Evolutionary conservation across 2,329 filamentous ascomycete genomes (phyloP), one percentile per base, ranked within the genome.

Genomic region (Thelonectria rubi): DNA sequence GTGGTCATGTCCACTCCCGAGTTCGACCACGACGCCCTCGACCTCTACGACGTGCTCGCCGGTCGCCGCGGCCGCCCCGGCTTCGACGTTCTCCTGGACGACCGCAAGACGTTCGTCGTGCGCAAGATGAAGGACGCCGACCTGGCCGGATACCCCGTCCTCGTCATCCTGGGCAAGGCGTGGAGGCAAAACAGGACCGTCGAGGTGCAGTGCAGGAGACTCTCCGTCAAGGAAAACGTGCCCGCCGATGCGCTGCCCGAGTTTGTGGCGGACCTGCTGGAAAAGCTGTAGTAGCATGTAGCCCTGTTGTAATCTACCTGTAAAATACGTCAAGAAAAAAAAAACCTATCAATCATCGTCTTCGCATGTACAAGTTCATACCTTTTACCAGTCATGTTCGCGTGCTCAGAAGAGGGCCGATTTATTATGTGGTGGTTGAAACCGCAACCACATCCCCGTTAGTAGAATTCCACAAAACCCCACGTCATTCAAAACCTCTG

Each of bases 91-190:
- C 82, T 93, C 2, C 77, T 97, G 1, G 93, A 97, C 74, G 93
- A 97, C 76, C 83, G 91, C 17, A 73, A 80, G 11, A 84, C 87
- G 67, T 80, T 84, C 1, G 82, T 97, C 63, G 86, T 87, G 3
- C 97, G 92, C 92, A 98, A 97, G 76, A 81, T 98, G 73, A 88
- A 87, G 39, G 95, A 99, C 78, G 95, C 94, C 1, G 94, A 98
- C 75, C 75, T 95, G 60, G 87, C 94, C 56, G 95, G 95, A 3
- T 97, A 96, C 74, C 94, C 94, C 0, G 82, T 98, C 12, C 82
- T 94, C 9, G 82, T 97, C 12, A 83, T 97, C 2, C 76, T 98
- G 32, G 94, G 94, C 0, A 89, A 86, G 64, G 81, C 80, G 3
- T 97, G 91, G 89, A 79, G 72, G 46, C 78, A 84, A 39, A 78